Evolutionary conservation across 345 rosid species (phyloP), one percentile per base, ranked within the genome.

Genomic region (Raphanus sativus): DNA sequence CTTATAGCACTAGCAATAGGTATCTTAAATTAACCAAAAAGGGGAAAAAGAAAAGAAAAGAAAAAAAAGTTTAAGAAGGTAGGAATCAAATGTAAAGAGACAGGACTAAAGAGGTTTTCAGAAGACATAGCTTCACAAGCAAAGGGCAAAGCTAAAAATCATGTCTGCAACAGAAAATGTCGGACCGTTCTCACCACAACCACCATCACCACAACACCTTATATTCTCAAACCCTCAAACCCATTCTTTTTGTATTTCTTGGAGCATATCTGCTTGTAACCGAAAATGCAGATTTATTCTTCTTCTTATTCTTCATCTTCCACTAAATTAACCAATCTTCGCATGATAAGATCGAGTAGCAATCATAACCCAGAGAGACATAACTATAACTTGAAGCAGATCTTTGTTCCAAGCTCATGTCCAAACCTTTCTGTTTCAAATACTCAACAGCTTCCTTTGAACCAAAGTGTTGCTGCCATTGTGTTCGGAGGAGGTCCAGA

Each of bases 391-490:
- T 50, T 78, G 62, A 79, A 79, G 66, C 75, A 74, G 40, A 21
- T 67, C 45, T 56, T 74, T 0, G 42, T 74, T 79, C 82, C 82
- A 50, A 73, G 4, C 24, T 62, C 74, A 62, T 73, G 60, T 29
- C 81, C 81, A 25, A 78, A 34, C 69, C 77, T 78, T 58, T 78
- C 81, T 28, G 78, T 73, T 68, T 62, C 78, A 4, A 79, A 79
- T 52, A 74, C 79, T 69, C 82, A 67, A 9, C 62, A 78, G 5
- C 84, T 88, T 69, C 84, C 89, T 8, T 68, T 72, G 61, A 86
- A 86, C 59, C 87, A 91, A 86, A 89, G 87, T 76, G 97, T 93
- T 32, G 94, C 94, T 10, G 94, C 97, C 3, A 84, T 93, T 38
- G 82, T 91, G 65, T 87, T 93, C 34, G 97, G 96, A 67, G 97